phyloP scores from a whole-genome alignment of 306 rosid species.

The Rosa chinensis region DNA sequence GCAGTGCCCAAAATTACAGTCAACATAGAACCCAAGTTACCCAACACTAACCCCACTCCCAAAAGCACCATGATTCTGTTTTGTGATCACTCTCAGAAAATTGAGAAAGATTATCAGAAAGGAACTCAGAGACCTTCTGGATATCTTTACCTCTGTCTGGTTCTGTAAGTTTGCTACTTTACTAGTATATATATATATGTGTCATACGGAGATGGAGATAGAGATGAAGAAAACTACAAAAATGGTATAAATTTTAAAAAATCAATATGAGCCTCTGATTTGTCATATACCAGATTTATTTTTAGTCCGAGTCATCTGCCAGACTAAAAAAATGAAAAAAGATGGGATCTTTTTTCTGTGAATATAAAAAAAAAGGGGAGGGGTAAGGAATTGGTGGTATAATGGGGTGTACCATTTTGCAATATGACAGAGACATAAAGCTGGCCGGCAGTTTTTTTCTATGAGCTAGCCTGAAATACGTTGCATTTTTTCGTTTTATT shows the following conservation, averaged over 20 bases:
- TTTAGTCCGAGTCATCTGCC: too few relatives aligned
- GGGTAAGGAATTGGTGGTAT: background rate
- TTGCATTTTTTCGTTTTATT: background rate
- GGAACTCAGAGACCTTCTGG: background rate
- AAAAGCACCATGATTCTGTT: background rate
- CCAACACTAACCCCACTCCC: constrained; percentile 16
- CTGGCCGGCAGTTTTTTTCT: background rate
- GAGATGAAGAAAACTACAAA: background rate
- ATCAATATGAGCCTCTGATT: background rate
- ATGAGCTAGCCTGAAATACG: background rate
- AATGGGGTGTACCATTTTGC: background rate
- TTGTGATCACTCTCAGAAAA: background rate
- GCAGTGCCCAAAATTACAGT: constrained; percentile 6
- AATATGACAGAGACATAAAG: background rate
- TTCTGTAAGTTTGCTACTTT: background rate
- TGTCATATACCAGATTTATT: background rate
- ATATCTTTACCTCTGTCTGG: background rate
- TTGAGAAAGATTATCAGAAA: background rate
- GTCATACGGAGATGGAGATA: background rate
- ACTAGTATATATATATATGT: background rate
- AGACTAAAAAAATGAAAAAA: too few relatives aligned
- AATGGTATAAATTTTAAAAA: background rate
- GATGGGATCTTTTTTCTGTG: too few relatives aligned
- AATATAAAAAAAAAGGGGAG: background rate
- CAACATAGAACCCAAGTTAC: constrained; percentile 11